Evolutionary conservation across 768 basidiomycete genomes (phyloP).

Genomic region (Imleria badia): DNA sequence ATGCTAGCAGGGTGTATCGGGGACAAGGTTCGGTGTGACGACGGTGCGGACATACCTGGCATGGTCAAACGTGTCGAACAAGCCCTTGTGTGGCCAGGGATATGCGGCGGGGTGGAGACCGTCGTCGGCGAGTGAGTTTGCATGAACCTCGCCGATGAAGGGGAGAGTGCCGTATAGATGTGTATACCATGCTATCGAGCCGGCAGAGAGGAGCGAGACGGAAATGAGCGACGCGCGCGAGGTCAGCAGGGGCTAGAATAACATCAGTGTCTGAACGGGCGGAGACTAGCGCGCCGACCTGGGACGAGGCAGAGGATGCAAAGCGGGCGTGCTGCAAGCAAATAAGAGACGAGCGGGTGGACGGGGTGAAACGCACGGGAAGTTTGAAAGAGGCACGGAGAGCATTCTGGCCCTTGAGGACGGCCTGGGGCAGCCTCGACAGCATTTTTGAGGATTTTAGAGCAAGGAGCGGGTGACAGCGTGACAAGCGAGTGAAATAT

Average conservation of each 20-base stretch:
- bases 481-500: slow-evolving; percentile 46
- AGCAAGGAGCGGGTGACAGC: slow-evolving; percentile 34
- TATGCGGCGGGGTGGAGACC: slow-evolving; percentile 86
- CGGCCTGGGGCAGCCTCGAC: slow-evolving; percentile 76
- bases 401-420: slow-evolving; percentile 58
- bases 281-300: slow-evolving; percentile 48
- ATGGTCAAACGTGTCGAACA: slow-evolving; percentile 93
- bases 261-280: not conserved
- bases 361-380: slow-evolving; percentile 43
- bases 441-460: slow-evolving; percentile 70
- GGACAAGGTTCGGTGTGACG: slow-evolving; percentile 5
- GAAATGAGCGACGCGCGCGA: slow-evolving; percentile 77
- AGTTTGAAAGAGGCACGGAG: slow-evolving; percentile 44
- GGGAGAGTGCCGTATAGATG: slow-evolving; percentile 89
- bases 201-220: slow-evolving; percentile 73
- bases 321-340: slow-evolving; percentile 57
- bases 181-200: slow-evolving; percentile 96
- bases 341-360: slow-evolving; percentile 10
- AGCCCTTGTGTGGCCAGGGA: slow-evolving; percentile 92
- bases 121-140: slow-evolving; percentile 89
- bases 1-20: slow-evolving; percentile 53
- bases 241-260: slow-evolving; percentile 55
- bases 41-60: slow-evolving; percentile 64
- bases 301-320: slow-evolving; percentile 65
- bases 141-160: slow-evolving; percentile 89